Evolutionary conservation across 2,329 filamentous ascomycete species (phyloP), one percentile per base, ranked within the genome.

Genomic region (Rhynchosporium graminicola): DNA sequence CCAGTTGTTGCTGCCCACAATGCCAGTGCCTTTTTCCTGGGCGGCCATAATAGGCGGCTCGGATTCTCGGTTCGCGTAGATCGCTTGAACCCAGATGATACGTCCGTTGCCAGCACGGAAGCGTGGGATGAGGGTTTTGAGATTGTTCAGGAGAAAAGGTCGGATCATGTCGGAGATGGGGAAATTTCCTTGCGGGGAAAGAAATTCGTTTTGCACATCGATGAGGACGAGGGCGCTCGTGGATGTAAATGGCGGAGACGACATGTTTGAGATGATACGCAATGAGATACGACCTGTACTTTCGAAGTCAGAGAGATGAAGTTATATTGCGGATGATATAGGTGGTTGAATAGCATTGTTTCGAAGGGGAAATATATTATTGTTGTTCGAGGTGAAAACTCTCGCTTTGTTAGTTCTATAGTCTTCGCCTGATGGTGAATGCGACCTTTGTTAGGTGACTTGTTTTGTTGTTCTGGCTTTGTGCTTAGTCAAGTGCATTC

Each of bases 181-280:
- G 50, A 63, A 63, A 33, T 63, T 59, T 12, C 61, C 61, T 15
- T 10, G 3, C 2, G 56, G 10, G 42, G 42, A 42, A 28, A 63
- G 10, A 33, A 63, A 63, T 29, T 63, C 61, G 56, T 63, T 63
- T 40, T 59, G 61, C 0, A 59, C 31, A 43, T 63, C 61, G 31
- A 63, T 63, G 8, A 63, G 59, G 29, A 63, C 50, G 3, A 63
- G 61, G n/a, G 61, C 61, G 36, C 48, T 50, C 6, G 20, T 45
- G 9, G 58, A 43, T 38, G 31, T 40, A 15, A 33, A 55, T 42
- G 28, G 28, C 46, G n/a, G 50, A 10, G n/a, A 31, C 0, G 50
- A 40, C 50, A 52, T 52, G 31, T 12, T 54, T 40, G 33, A 0
- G 31, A n/a, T 2, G 36, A 12, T 38, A 33, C 5, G 33, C 8